Conservation (phyloP, 2,329 filamentous ascomycete species). For the Penicillium sp. region DNA sequence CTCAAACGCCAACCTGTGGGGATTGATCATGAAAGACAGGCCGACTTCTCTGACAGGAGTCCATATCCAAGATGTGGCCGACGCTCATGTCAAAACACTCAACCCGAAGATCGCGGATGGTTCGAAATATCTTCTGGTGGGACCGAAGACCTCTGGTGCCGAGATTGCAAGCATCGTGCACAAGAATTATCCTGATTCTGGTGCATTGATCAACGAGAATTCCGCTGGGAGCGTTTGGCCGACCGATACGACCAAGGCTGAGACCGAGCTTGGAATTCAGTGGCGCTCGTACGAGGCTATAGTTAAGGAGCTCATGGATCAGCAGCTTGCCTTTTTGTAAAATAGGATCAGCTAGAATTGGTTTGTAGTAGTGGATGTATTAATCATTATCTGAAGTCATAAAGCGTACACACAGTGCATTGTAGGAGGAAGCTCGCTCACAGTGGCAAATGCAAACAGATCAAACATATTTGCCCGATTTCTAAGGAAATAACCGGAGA, state of each 20-base stretch:
- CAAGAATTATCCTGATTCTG: constrained; percentile 16
- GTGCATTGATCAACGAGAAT: constrained; percentile 10
- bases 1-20: constrained; percentile 19
- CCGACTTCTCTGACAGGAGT: constrained; percentile 13
- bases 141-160: constrained; percentile 5
- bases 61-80: constrained; percentile 29
- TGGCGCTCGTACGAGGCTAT: constrained; percentile 24
- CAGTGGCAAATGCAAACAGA: constrained; percentile 6
- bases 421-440: no score
- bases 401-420: no score
- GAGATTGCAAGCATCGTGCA: constrained; percentile 21
- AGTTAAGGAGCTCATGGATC: constrained; percentile 23
- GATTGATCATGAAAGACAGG: constrained; percentile 15
- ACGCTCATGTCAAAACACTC: constrained; percentile 27
- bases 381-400: no score
- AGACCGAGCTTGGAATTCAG: constrained; percentile 24
- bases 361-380: background rate
- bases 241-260: constrained; percentile 19
- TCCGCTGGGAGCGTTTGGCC: background rate
- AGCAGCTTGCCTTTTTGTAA: constrained; percentile 18
- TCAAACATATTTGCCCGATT: constrained; percentile 13
- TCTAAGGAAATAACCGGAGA: constrained; percentile 10
- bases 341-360: background rate
- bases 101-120: constrained; percentile 18
- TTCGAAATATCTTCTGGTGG: constrained; percentile 22